Evolutionary conservation across 1,284 basidiomycete species (phyloP).

Genomic region (Schizophyllum amplum): DNA sequence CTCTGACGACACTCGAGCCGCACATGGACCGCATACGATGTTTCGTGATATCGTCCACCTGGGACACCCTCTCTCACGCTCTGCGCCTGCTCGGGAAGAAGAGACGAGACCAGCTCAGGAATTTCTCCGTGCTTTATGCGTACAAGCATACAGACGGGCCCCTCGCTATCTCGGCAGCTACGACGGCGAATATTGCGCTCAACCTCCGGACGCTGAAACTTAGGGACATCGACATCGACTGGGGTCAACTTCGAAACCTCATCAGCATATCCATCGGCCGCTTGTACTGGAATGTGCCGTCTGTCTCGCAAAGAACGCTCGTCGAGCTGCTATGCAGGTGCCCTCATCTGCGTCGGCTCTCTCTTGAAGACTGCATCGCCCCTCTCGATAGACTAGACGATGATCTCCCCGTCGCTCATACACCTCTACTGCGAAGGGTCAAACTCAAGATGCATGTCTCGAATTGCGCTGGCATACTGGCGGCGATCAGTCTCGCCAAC

Average conservation of each 20-base stretch:
- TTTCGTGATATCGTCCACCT: not conserved
- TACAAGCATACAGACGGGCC: not conserved
- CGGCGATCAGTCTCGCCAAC: too few relatives aligned
- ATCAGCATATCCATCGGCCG: not conserved
- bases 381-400: too few relatives aligned
- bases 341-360: too few relatives aligned
- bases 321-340: too few relatives aligned
- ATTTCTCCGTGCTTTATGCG: not conserved
- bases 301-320: not conserved
- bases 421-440: too few relatives aligned
- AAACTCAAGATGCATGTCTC: too few relatives aligned
- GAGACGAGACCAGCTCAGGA: not conserved
- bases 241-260: not conserved
- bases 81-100: not conserved
- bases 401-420: too few relatives aligned
- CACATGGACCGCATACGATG: not conserved
- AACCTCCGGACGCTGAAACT: not conserved
- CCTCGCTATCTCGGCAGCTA: not conserved
- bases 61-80: not conserved
- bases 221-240: not conserved
- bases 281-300: not conserved
- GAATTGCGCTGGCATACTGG: too few relatives aligned
- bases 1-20: not conserved
- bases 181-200: not conserved
- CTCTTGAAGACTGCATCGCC: too few relatives aligned